Conservation (phyloP, 371 early-diverging fungal species). For the Syncephalastrum racemosum region DNA sequence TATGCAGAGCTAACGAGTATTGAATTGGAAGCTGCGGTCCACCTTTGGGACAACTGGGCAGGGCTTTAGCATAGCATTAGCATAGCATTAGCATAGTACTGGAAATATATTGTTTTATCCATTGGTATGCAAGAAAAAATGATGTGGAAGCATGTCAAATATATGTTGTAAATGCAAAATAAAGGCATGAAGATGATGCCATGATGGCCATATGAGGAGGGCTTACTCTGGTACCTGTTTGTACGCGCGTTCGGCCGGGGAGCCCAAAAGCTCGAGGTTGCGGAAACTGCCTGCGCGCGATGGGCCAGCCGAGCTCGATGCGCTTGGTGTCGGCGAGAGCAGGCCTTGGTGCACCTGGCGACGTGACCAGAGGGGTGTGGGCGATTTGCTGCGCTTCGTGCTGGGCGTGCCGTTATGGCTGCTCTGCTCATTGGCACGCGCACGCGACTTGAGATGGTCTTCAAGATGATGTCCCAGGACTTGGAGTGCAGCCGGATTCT, state of each 20-base stretch:
- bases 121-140: no score
- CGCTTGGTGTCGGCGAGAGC: neutral
- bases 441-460: slow-evolving; percentile 44
- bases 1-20: no score
- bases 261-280: slow-evolving; percentile 26
- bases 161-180: no score
- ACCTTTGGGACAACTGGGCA: no score
- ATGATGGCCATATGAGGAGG: neutral
- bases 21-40: no score
- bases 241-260: slow-evolving; percentile 30
- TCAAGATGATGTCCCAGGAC: slow-evolving; percentile 66
- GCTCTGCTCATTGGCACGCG: neutral
- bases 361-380: slow-evolving; percentile 6
- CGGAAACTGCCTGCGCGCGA: slow-evolving; percentile 14
- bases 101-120: no score
- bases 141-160: no score
- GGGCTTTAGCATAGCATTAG: no score
- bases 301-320: neutral
- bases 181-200: no score
- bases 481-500: slow-evolving; percentile 74
- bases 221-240: slow-evolving; percentile 42
- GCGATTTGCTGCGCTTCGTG: neutral
- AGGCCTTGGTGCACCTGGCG: neutral
- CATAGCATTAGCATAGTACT: no score
- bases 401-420: neutral